Evolutionary conservation across 768 basidiomycete genomes (phyloP), one percentile per base, ranked within the genome.

Genomic region (Russula foetens): DNA sequence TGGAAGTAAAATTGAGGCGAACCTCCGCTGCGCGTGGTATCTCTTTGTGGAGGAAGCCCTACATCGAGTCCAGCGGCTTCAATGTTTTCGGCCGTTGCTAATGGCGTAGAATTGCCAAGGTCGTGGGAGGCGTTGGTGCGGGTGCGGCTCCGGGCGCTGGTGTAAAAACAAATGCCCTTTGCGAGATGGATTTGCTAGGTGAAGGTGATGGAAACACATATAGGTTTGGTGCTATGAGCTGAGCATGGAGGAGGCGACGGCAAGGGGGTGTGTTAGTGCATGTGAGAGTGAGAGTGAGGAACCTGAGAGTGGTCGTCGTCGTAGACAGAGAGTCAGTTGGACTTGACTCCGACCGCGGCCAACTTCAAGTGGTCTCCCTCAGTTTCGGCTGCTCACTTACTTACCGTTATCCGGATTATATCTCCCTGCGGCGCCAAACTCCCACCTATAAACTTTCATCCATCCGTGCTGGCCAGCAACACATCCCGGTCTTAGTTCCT

Each of bases 11-110:
- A 50, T 14, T 21, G 17, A 19, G 19, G 63, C 77, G 46, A 65
- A 89, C 89, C 76, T 90, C 84, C 2, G 88, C 89, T 39, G 89
- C 89, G 17, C 88, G 77, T 64, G 3, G 85, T 79, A 52, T 84
- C 72, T 43, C 82, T 76, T 43, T 75, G 72, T 0, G 82, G 76
- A 52, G 86, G 65, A 14, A 84, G 68, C 23, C 88, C 83, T 3
- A 83, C 77, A 46, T 88, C 84, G 2, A 88, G 71, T 61, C 88
- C 86, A 63, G 83, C 82, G 33, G 77, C 72, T 39, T 84, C 77
- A 15, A 88, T 71, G 48, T 84, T 80, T 59, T 79, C 74, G 28
- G 59, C 56, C 3, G 67, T 62, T 5, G 66, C n/a, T 45, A 57
- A 28, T 28, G 60, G 14, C 83, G 71, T 1, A 84, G 72, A 7